Evolutionary conservation across 2,329 filamentous ascomycete genomes (phyloP), one percentile per base, ranked within the genome.

Genomic region (Ophiocordyceps camponoti-rufipedis): DNA sequence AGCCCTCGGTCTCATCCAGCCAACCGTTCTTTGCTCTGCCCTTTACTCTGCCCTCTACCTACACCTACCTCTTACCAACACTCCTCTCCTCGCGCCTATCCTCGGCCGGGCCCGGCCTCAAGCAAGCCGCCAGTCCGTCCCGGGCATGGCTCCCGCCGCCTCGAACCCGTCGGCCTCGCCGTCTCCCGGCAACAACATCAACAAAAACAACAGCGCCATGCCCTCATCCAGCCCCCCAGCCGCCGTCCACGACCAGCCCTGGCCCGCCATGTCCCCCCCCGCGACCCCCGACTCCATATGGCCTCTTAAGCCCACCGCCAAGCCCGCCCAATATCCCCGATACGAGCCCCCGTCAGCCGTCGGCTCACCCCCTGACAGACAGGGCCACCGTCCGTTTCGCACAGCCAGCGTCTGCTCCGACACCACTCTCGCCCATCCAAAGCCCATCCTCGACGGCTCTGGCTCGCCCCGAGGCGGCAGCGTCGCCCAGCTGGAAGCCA

Each of bases 401-500:
- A 57, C 57, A 33, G 56, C 56, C 49, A 62, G 58, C 44, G 61
- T 68, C 32, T 68, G 65, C 3, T 66, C 70, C 11, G 70, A 69
- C 50, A 70, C 64, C 23, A 64, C 59, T 43, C 52, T 63, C 41
- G 57, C 53, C 42, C 59, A 62, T 46, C 59, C 62, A 28, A 64
- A 66, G 43, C 66, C 70, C 48, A 66, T 74, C 38, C 68, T 68
- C 11, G 62, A 64, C 2, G 69, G 78, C 46, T 74, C 78, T 47
- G 75, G 73, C 28, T 75, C 75, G 31, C 78, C 75, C 56, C 63
- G 72, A 16, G 71, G 71, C 23, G 23, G 23, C 57, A 86, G 82
- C 63, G 78, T 88, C 50, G 77, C 80, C 51, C 75, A 79, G 44
- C 74, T 88, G 50, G 83, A 89, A 61, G 78, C 81, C 51, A 80